Evolutionary conservation across 371 early-diverging fungal species (phyloP), one percentile per base, ranked within the genome.

Genomic region (Zancudomyces culisetae): DNA sequence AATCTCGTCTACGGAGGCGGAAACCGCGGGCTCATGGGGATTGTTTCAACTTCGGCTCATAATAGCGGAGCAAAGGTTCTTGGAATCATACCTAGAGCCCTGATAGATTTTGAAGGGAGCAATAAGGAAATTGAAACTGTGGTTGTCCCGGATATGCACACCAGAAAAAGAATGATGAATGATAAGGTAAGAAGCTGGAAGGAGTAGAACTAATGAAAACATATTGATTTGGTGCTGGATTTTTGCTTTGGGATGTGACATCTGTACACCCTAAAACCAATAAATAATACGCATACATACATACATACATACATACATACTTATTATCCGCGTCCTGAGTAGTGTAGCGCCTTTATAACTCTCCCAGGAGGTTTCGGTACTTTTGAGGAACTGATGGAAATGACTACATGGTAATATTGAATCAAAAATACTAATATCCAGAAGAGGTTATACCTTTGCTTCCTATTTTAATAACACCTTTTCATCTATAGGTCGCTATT

Each of bases 311-410:
- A n/a, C n/a, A n/a, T n/a, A n/a, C n/a, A n/a, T n/a, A n/a, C n/a
- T n/a, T n/a, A n/a, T n/a, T n/a, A n/a, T n/a, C n/a, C n/a, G n/a
- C n/a, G n/a, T 35, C 15, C 35, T 10, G 10, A 10, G 57, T 60
- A 61, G 61, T 43, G 52, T 27, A 74, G 77, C 58, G 90, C 82
- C 0, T 91, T 90, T 60, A 66, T 89, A 19, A 79, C 83, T 3
- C 70, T 91, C 19, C 92, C 92, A 0, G 92, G 92, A 27, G 92
- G 92, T 0, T 78, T 61, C 42, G 87, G 87, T 27, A 87, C 89
- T 0, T 68, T 86, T 64, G 91, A 90, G 61, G 91, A 89, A 57
- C 69, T 87, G 54, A 62, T 87, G 8, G 90, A 89, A 63, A 76
- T 84, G 55, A 76, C 78, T 27, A 85, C 86, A 2, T 87, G 88